Percentiles rank a stretch among this genome's conserved stretches.
Evolutionary conservation across 192 early-diverging fungal genomes (phyloP).

Genomic region (Oehlia diaphana): DNA sequence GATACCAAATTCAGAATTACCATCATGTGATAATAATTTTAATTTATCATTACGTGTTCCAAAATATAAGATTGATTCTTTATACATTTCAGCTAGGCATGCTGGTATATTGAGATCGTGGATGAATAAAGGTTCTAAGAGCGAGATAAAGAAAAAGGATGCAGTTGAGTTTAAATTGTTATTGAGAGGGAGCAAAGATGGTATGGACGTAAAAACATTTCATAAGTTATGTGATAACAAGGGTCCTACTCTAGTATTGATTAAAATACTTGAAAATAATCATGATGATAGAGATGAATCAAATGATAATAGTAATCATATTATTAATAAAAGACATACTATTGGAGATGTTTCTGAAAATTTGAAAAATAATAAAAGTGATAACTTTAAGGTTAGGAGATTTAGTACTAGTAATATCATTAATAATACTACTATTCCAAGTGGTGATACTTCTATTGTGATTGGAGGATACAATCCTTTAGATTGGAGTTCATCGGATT

Average conservation of each 20-base stretch:
- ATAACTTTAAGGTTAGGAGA: neutral
- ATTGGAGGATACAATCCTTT: constrained; percentile 34
- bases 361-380: neutral
- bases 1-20: neutral
- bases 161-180: neutral
- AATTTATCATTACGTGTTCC: neutral
- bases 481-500: constrained; percentile 26
- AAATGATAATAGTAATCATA: neutral
- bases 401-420: neutral
- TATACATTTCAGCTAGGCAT: neutral
- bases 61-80: neutral
- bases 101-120: neutral
- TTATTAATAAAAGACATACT: too few species aligned
- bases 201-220: neutral
- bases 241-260: neutral
- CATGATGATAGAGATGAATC: neutral
- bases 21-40: neutral
- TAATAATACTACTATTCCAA: neutral
- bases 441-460: neutral
- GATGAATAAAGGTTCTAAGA: neutral
- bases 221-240: neutral
- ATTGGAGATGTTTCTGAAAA: too few species aligned
- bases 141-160: neutral
- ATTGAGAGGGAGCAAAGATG: neutral
- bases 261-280: neutral